A percentile compares a stretch with the other conserved stretches of the same genome.
phyloP scores from a whole-genome alignment of 1,139 yeast genomes.

The Kurtzmaniella natalensis region DNA sequence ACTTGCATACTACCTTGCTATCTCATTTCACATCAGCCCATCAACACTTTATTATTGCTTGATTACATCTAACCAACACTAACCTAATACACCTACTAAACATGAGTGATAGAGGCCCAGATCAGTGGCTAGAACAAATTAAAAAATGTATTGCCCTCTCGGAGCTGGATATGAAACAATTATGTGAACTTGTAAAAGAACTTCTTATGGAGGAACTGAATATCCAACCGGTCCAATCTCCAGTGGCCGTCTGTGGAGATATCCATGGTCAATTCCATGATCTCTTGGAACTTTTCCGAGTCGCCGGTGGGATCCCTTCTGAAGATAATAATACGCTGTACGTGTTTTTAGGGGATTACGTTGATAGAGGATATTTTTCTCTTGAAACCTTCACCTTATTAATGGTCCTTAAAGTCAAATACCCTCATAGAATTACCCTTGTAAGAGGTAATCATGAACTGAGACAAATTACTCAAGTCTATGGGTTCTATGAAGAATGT shows the following conservation, averaged over 20 bases:
- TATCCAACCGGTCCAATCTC: slow-evolving; percentile 93
- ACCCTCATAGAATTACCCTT: slow-evolving; percentile 89
- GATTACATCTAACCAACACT: too few relatives aligned
- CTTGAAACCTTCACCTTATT: slow-evolving; percentile 87
- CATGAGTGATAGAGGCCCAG: slow-evolving; percentile 85
- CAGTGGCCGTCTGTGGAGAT: slow-evolving; percentile 99
- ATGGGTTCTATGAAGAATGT: slow-evolving; percentile 97
- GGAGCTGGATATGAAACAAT: slow-evolving; percentile 92
- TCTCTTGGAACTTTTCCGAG: slow-evolving; percentile 80
- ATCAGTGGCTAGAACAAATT: slow-evolving; percentile 92
- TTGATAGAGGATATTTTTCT: slow-evolving; percentile 93
- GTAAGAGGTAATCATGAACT: slow-evolving; percentile 97
- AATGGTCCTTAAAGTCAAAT: slow-evolving; percentile 89
- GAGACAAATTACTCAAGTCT: slow-evolving; percentile 94
- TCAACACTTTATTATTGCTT: too few relatives aligned
- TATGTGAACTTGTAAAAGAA: slow-evolving; percentile 91
- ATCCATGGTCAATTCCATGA: slow-evolving; percentile 98
- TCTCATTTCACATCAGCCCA: too few relatives aligned
- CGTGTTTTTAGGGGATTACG: slow-evolving; percentile 90
- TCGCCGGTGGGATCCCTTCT: slow-evolving; percentile 89
- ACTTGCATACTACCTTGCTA: too few relatives aligned
- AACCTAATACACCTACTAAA: slow-evolving; percentile 1
- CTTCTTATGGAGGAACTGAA: slow-evolving; percentile 74
- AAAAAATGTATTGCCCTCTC: slow-evolving; percentile 84
- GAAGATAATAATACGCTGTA: slow-evolving; percentile 51